Evolutionary conservation across 495 filamentous ascomycete species (phyloP).

Genomic region (Penicillium antarcticum): DNA sequence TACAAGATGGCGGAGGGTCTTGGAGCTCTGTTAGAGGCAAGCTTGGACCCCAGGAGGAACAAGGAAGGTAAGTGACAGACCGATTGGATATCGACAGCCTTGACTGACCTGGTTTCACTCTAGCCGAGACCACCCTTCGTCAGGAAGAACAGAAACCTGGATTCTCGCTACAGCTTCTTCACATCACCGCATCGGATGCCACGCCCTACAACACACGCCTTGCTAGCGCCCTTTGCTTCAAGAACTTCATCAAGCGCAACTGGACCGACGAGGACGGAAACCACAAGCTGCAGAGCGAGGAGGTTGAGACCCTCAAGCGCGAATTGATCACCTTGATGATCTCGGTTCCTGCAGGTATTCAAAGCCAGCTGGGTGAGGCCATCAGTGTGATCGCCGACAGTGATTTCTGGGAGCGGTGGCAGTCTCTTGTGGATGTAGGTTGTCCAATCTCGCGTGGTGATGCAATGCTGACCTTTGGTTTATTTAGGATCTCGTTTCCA

Average conservation of each 20-base stretch:
- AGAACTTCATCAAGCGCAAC: conserved; percentile 92
- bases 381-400: conserved; percentile 97
- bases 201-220: conserved; percentile 75
- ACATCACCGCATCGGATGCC: conserved; percentile 72
- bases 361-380: conserved; percentile 91
- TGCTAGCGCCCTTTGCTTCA: conserved; percentile 92
- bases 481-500: conserved; percentile 77
- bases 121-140: conserved; percentile 78
- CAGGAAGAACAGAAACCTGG: conserved; percentile 72
- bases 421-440: conserved; percentile 77
- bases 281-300: conserved; percentile 75
- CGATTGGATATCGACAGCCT: neutral
- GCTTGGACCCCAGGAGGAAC: conserved; percentile 77
- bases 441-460: neutral
- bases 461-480: neutral
- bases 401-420: conserved; percentile 95
- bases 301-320: conserved; percentile 84
- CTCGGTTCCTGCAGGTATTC: conserved; percentile 77
- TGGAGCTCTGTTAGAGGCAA: conserved; percentile 73
- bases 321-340: conserved; percentile 98
- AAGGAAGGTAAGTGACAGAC: conserved; percentile 68
- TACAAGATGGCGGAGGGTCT: conserved; percentile 72
- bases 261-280: conserved; percentile 92
- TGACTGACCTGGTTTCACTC: conserved; percentile 16
- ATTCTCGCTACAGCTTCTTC: conserved; percentile 84